These are phyloP conservation scores for Auricularia heimuer DNA, from an alignment of 768 basidiomycete genomes.

Conservation along the genomic window DNA sequence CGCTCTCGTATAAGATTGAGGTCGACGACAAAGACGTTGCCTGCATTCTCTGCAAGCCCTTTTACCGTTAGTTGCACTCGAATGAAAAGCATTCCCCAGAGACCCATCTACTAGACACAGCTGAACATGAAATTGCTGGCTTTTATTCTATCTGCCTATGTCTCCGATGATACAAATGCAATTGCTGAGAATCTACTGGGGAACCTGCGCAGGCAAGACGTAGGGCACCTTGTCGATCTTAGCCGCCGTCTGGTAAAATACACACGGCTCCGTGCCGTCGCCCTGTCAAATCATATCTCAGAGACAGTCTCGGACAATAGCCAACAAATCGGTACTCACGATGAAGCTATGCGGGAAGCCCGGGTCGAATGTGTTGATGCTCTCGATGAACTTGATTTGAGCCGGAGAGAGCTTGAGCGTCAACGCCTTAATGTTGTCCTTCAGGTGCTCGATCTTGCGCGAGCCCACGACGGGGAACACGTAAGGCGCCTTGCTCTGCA, in stretches of 20 bases:
- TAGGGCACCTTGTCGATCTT: conserved; percentile 16
- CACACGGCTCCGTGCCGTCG: conserved; percentile 15
- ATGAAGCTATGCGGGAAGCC: conserved; percentile 35
- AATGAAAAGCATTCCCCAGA: no score
- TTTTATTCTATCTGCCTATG: no score
- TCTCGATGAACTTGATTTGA: conserved; percentile 38
- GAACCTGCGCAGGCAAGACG: background rate
- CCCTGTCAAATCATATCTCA: no score
- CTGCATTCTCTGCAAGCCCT: no score
- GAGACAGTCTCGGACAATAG: no score
- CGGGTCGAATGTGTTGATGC: conserved; percentile 30
- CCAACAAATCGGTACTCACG: conserved; percentile 16
- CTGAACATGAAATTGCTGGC: no score
- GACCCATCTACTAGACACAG: no score
- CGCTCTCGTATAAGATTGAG: no score
- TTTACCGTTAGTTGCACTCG: no score
- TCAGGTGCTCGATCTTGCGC: conserved; percentile 42
- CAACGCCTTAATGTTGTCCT: conserved; percentile 41
- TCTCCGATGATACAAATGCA: no score
- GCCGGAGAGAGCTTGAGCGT: conserved; percentile 34
- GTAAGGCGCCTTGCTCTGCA: conserved; percentile 43
- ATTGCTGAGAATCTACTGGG: no score
- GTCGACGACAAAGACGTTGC: no score
- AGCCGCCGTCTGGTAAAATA: conserved; percentile 10
- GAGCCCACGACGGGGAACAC: conserved; percentile 46